Evolutionary conservation across 2,329 filamentous ascomycete genomes (phyloP), one percentile per base, ranked within the genome.

Genomic region (Trichoderma sp.): DNA sequence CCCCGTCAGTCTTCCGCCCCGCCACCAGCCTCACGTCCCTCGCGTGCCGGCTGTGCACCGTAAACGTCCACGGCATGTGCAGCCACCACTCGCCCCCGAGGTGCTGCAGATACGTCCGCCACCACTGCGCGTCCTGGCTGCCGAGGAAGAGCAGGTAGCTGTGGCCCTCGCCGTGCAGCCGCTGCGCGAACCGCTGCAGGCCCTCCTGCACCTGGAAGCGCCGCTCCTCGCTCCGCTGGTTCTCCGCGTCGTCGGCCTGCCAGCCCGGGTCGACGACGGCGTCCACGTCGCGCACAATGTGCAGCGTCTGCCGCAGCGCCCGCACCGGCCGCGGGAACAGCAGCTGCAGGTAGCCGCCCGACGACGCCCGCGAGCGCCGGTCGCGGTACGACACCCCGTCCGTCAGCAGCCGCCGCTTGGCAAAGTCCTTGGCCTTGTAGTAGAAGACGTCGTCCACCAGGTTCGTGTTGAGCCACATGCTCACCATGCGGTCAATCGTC

Each of bases 351-450:
- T 68, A 68, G 2, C 69, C 68, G 19, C 68, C 67, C 43, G 54
- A 65, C 41, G 66, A 68, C 26, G 63, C 55, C 41, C 72, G 69
- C 7, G 69, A 69, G 24, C 71, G 69, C 39, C 68, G 68, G 12
- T 70, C 70, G 7, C 68, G 66, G 21, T 69, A 69, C 3, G 71
- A 62, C 21, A 70, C 51, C 15, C 10, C 57, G 39, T 58, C 64
- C 10, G 65, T 55, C 2, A 68, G 30, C 19, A 70, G 17, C 30
- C 50, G 68, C 19, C 67, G 68, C 62, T 65, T 69, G 7, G 66
- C 71, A 61, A 74, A 73, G 63, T 74, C 72, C 55, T 74, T 73
- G 63, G 69, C 72, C 58, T 70, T 69, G 67, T 73, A 72, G 64
- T 71, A 72, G 62, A 65, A 70, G 10, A 74, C 71, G 57, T 73